Conservation (phyloP, 768 basidiomycete species). For the Termitomyces sp. region DNA sequence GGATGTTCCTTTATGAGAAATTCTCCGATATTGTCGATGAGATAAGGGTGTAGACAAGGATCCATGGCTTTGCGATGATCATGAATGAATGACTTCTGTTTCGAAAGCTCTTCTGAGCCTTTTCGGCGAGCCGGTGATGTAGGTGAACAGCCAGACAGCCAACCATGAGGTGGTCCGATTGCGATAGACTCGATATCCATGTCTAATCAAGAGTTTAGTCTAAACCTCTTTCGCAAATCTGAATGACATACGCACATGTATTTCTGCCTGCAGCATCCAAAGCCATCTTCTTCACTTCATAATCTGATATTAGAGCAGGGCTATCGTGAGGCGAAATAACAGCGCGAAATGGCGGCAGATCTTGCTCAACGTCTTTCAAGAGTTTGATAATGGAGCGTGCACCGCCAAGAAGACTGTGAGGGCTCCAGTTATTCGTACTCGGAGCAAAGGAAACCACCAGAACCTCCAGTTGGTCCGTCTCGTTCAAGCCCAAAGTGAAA, state of each 20-base stretch:
- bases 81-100: conserved; percentile 29
- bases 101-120: conserved; percentile 6
- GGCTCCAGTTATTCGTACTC: conserved; percentile 10
- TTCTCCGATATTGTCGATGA: conserved; percentile 32
- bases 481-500: conserved; percentile 29
- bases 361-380: conserved; percentile 23
- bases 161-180: conserved; percentile 10
- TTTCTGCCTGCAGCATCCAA: conserved; percentile 11
- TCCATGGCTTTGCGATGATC: conserved; percentile 34
- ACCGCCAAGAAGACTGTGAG: conserved; percentile 14
- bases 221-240: neutral
- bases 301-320: conserved; percentile 23
- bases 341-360: conserved; percentile 32
- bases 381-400: conserved; percentile 19
- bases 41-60: conserved; percentile 29
- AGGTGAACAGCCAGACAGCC: conserved; percentile 21
- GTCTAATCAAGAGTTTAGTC: conserved; percentile 5
- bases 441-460: conserved; percentile 12
- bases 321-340: conserved; percentile 30
- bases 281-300: conserved; percentile 12
- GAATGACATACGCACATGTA: conserved; percentile 7
- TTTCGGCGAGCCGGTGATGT: conserved; percentile 20
- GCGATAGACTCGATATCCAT: conserved; percentile 10
- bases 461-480: conserved; percentile 11
- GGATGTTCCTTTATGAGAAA: conserved; percentile 33